Conservation (phyloP, 2,329 filamentous ascomycete genomes). For the Niveomyces coronatus region DNA sequence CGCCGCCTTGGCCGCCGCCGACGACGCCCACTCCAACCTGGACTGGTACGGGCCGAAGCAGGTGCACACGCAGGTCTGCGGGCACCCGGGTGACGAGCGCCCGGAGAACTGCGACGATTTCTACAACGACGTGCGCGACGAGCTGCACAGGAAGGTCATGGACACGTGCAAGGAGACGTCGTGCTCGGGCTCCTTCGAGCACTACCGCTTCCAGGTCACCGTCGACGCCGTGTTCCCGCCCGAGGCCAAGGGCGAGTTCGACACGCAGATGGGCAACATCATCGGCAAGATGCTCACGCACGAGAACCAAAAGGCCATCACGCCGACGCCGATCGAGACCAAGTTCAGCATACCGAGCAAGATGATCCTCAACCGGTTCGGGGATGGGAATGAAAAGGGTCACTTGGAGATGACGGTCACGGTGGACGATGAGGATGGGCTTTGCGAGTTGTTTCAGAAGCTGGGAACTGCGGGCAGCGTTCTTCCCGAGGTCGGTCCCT, state of each 20-base stretch:
- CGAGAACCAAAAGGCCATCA: conserved; percentile 10
- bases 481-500: conserved; percentile 8
- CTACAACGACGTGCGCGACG: conserved; percentile 8
- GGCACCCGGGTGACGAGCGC: conserved; percentile 9
- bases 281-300: conserved; percentile 9
- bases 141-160: conserved; percentile 10
- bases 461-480: conserved; percentile 10
- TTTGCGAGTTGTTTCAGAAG: conserved; percentile 10
- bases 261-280: conserved; percentile 9
- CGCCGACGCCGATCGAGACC: conserved; percentile 8
- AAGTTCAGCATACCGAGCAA: conserved; percentile 10
- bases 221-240: conserved; percentile 11
- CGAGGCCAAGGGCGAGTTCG: conserved; percentile 10
- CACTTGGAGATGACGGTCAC: conserved; percentile 8
- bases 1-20: conserved; percentile 2
- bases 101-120: conserved; percentile 10
- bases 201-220: conserved; percentile 7
- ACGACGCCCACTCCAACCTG: conserved; percentile 10
- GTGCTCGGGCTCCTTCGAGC: conserved; percentile 10
- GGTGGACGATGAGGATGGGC: conserved; percentile 7
- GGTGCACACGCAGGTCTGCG: conserved; percentile 9
- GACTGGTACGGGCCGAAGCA: conserved; percentile 10
- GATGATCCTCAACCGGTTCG: conserved; percentile 11
- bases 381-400: conserved; percentile 11
- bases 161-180: conserved; percentile 9